Evolutionary conservation across 2,329 filamentous ascomycete genomes (phyloP).

Genomic region (Trichoderma sp.): DNA sequence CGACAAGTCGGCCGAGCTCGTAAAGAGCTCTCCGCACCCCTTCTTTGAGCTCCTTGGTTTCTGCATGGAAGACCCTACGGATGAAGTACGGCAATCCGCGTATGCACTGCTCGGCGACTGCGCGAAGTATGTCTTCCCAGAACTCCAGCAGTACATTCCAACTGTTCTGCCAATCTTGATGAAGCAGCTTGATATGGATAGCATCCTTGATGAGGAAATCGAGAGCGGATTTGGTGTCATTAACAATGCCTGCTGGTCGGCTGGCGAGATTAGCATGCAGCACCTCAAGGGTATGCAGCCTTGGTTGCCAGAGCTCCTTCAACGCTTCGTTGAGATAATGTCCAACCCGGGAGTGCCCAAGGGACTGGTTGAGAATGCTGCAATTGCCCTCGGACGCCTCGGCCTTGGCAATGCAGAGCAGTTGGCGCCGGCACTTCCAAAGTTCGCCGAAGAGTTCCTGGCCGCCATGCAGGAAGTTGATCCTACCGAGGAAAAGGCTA

Average conservation of each 20-base stretch:
- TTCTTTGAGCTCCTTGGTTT: constrained; percentile 89
- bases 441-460: constrained; percentile 80
- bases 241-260: constrained; percentile 98
- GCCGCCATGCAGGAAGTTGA: constrained; percentile 78
- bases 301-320: constrained; percentile 73
- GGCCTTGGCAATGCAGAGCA: constrained; percentile 74
- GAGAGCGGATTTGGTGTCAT: constrained; percentile 87
- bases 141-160: constrained; percentile 71
- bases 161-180: constrained; percentile 78
- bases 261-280: constrained; percentile 85
- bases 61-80: constrained; percentile 87
- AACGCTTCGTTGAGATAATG: constrained; percentile 77
- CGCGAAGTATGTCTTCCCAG: constrained; percentile 84
- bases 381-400: constrained; percentile 84
- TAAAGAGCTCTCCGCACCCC: constrained; percentile 70
- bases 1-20: constrained; percentile 70
- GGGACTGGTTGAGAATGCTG: constrained; percentile 88
- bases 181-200: constrained; percentile 79
- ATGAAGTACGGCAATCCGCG: constrained; percentile 93
- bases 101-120: constrained; percentile 94
- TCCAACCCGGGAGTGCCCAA: constrained; percentile 80
- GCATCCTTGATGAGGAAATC: constrained; percentile 72
- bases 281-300: constrained; percentile 71
- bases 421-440: constrained; percentile 73
- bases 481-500: constrained; percentile 89